Percentiles rank a stretch among this genome's conserved stretches.
These are phyloP conservation scores for Ustilago cynodontis DNA, from an alignment of 1,284 basidiomycete species.

Conservation along the genomic window DNA sequence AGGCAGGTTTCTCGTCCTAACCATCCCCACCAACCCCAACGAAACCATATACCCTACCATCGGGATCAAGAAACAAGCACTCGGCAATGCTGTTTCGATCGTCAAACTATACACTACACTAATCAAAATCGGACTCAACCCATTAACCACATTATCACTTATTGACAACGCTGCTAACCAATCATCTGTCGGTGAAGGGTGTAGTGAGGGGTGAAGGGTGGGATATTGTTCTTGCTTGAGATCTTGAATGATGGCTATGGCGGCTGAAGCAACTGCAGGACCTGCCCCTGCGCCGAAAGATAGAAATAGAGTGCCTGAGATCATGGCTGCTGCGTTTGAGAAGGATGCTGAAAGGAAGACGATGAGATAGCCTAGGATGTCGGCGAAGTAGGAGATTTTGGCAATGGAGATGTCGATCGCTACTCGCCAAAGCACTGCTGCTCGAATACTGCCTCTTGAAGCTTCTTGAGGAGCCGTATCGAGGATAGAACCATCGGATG, in stretches of 20 bases:
- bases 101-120: constrained; percentile 50
- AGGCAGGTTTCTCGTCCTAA: constrained; percentile 2
- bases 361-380: constrained; percentile 43
- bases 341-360: constrained; percentile 42
- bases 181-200: constrained; percentile 42
- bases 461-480: background rate
- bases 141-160: constrained; percentile 48
- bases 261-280: constrained; percentile 43
- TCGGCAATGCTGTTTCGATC: constrained; percentile 39
- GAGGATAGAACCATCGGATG: background rate
- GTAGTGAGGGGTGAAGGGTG: constrained; percentile 27
- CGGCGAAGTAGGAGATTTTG: constrained; percentile 43
- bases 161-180: constrained; percentile 46
- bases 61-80: constrained; percentile 46
- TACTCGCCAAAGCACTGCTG: constrained; percentile 37
- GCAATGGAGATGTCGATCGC: constrained; percentile 38
- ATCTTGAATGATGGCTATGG: constrained; percentile 49
- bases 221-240: constrained; percentile 30
- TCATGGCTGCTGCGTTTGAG: constrained; percentile 38
- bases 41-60: constrained; percentile 36
- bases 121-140: constrained; percentile 38
- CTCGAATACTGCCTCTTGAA: constrained; percentile 10
- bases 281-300: constrained; percentile 45
- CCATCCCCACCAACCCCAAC: constrained; percentile 31
- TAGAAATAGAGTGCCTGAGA: constrained; percentile 39